phyloP scores from a whole-genome alignment of 1,284 basidiomycete genomes.

The Ceratorhiza oryzae-sativae region DNA sequence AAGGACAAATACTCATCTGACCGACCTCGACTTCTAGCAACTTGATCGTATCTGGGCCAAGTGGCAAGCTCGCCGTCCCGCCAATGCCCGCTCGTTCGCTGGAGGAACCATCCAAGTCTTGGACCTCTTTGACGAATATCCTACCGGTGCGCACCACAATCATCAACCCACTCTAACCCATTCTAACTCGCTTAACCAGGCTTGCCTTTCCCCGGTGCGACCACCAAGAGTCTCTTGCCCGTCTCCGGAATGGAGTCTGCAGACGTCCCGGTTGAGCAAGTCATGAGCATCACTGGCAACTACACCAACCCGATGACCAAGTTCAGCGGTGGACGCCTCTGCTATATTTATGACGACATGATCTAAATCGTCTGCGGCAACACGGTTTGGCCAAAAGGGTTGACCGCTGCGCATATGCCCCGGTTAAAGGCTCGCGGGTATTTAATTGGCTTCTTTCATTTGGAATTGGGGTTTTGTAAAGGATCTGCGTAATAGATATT shows the following conservation, averaged over 20 bases:
- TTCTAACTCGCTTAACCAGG: neutral
- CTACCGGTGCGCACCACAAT: conserved; percentile 15
- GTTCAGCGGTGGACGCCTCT: conserved; percentile 19
- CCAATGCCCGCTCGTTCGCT: conserved; percentile 27
- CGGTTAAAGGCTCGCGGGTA: neutral
- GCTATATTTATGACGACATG: conserved; percentile 32
- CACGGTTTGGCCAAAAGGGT: neutral
- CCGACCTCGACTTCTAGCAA: conserved; percentile 8
- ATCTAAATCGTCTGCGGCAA: neutral
- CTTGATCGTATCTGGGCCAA: conserved; percentile 36
- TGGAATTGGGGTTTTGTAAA: neutral
- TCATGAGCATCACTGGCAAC: conserved; percentile 17
- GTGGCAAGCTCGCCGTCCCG: conserved; percentile 37
- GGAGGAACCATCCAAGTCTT: conserved; percentile 34
- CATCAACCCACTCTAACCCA: neutral
- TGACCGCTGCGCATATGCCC: neutral
- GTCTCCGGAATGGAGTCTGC: conserved; percentile 25
- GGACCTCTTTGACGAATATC: conserved; percentile 21
- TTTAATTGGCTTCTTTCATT: neutral
- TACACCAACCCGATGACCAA: conserved; percentile 29
- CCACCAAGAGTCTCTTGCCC: conserved; percentile 12
- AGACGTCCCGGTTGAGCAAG: conserved; percentile 13
- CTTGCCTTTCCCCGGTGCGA: conserved; percentile 8
- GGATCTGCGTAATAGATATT: neutral
- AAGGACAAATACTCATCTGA: neutral